Conservation (phyloP, 768 basidiomycete genomes). For the Leccinum truebloodii region DNA sequence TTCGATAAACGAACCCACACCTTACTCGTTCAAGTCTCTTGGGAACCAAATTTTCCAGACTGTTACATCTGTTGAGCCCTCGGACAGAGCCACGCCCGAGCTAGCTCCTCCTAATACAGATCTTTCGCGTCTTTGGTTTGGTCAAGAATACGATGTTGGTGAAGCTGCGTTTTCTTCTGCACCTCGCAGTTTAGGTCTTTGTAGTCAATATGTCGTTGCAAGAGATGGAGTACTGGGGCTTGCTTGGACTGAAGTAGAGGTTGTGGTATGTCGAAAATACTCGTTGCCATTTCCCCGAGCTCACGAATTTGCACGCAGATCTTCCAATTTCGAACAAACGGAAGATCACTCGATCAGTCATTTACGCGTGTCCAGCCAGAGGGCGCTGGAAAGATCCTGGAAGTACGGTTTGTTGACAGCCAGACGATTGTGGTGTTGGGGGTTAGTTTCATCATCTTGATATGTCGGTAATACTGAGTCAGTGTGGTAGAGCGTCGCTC, state of each 20-base stretch:
- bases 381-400: slow-evolving; percentile 22
- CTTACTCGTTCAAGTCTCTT: slow-evolving; percentile 59
- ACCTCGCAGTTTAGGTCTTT: slow-evolving; percentile 14
- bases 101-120: slow-evolving; percentile 26
- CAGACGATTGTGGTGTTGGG: slow-evolving; percentile 28
- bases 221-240: slow-evolving; percentile 39
- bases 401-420: slow-evolving; percentile 24
- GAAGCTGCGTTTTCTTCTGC: slow-evolving; percentile 18
- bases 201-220: slow-evolving; percentile 21
- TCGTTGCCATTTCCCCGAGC: not conserved
- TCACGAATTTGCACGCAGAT: slow-evolving; percentile 13
- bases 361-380: slow-evolving; percentile 21
- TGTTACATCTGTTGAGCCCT: slow-evolving; percentile 26
- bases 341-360: not conserved
- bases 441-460: slow-evolving; percentile 13
- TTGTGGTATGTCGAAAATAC: slow-evolving; percentile 20
- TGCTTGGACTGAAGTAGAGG: slow-evolving; percentile 47
- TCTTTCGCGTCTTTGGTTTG: slow-evolving; percentile 27
- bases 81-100: slow-evolving; percentile 28
- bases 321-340: slow-evolving; percentile 21
- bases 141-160: slow-evolving; percentile 23
- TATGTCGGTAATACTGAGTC: slow-evolving; percentile 5
- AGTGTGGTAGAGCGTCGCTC: slow-evolving; percentile 12
- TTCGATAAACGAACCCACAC: slow-evolving; percentile 26
- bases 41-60: slow-evolving; percentile 52